Evolutionary conservation across 108 stramenopile genomes (phyloP).

Genomic region (Pelagomonas calceolata): DNA sequence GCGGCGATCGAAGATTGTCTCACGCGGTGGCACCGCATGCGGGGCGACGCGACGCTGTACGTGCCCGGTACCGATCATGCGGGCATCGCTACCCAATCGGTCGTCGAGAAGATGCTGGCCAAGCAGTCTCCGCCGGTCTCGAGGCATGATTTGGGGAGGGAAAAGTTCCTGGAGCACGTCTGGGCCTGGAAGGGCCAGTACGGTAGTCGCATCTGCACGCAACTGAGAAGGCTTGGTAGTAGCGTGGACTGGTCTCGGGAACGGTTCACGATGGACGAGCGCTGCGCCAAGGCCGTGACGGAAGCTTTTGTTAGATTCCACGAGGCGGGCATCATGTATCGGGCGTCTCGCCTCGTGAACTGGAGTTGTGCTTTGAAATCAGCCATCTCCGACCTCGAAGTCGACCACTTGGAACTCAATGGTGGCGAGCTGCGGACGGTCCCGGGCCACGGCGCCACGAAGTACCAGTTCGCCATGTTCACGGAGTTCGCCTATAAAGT

Average conservation of each 20-base stretch:
- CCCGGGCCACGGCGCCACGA: conserved; percentile 86
- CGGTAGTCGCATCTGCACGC: conserved; percentile 75
- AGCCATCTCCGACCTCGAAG: conserved; percentile 98
- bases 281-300: conserved; percentile 75
- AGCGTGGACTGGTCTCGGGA: conserved; percentile 91
- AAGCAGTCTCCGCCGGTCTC: conserved; percentile 75
- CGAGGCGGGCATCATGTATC: conserved; percentile 88
- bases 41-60: conserved; percentile 90
- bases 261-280: conserved; percentile 98
- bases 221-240: conserved; percentile 75
- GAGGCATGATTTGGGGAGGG: conserved; percentile 88
- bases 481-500: conserved; percentile 94
- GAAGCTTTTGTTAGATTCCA: conserved; percentile 85
- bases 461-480: conserved; percentile 94
- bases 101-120: conserved; percentile 96
- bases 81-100: conserved; percentile 97
- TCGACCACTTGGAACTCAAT: conserved; percentile 86
- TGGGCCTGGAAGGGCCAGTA: conserved; percentile 98
- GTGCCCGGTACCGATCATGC: conserved; percentile 99
- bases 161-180: conserved; percentile 82
- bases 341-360: conserved; percentile 85
- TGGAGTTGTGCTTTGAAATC: conserved; percentile 93
- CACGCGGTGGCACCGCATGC: conserved; percentile 96
- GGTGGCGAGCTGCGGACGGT: conserved; percentile 80
- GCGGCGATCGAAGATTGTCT: conserved; percentile 94